phyloP scores from a whole-genome alignment of 768 basidiomycete genomes.

The Steccherinum ochraceum region DNA sequence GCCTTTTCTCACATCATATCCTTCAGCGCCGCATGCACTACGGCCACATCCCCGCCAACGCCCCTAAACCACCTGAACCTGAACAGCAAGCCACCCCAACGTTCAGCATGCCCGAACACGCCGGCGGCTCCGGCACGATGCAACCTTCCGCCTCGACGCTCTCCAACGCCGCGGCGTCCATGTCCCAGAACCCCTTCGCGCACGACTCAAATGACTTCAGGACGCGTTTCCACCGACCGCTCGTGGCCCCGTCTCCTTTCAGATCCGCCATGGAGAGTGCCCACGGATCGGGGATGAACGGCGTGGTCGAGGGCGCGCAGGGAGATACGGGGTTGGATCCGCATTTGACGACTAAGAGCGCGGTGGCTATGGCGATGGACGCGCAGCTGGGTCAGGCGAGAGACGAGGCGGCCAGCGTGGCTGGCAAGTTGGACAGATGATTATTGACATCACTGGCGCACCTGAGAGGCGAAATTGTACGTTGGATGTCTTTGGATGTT shows the following conservation, averaged over 20 bases:
- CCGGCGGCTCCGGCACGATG: constrained; percentile 6
- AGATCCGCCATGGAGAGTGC: constrained; percentile 23
- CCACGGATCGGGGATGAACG: too few species aligned
- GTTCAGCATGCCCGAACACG: background rate
- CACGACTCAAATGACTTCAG: constrained; percentile 50
- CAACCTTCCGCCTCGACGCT: constrained; percentile 14
- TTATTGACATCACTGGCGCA: too few species aligned
- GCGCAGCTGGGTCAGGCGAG: constrained; percentile 28
- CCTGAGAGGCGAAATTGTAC: too few species aligned
- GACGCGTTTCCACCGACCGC: constrained; percentile 56
- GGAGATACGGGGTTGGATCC: too few species aligned
- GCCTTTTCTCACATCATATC: background rate
- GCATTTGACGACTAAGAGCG: background rate
- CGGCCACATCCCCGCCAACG: constrained; percentile 26
- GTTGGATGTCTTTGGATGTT: too few species aligned
- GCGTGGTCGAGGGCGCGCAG: too few species aligned
- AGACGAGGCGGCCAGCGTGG: constrained; percentile 30
- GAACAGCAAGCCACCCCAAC: constrained; percentile 15
- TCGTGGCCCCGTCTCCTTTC: constrained; percentile 59
- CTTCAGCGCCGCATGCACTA: constrained; percentile 44
- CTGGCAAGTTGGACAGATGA: too few species aligned
- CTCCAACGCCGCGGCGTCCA: background rate
- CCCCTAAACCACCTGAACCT: constrained; percentile 23
- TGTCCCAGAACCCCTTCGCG: constrained; percentile 17
- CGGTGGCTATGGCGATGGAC: constrained; percentile 13